Conservation (phyloP, 2,329 filamentous ascomycete species). For the Cercospora sp. region DNA sequence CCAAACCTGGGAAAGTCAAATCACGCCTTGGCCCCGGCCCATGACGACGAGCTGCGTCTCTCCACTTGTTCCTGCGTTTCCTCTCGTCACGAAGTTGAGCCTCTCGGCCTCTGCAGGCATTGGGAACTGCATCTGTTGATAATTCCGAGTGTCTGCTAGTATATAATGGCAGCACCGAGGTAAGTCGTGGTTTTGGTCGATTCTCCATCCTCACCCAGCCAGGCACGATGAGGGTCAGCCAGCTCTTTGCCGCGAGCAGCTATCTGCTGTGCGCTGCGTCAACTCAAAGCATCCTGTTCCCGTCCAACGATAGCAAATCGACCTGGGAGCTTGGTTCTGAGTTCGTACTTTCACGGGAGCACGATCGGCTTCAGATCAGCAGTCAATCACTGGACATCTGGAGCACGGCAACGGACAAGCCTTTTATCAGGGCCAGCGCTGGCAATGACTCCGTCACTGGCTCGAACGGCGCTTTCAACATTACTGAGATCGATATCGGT, state of each 20-base stretch:
- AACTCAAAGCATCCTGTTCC: conserved; percentile 17
- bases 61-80: conserved; percentile 19
- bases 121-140: conserved; percentile 2
- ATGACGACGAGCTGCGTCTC: conserved; percentile 10
- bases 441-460: conserved; percentile 29
- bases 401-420: conserved; percentile 24
- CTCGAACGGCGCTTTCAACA: conserved; percentile 32
- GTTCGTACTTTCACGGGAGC: conserved; percentile 16
- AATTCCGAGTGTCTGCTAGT: neutral
- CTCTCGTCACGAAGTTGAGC: conserved; percentile 14
- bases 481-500: conserved; percentile 29
- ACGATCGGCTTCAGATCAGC: conserved; percentile 23
- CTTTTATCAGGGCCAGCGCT: conserved; percentile 33
- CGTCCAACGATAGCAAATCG: neutral
- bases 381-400: conserved; percentile 25
- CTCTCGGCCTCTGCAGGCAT: conserved; percentile 11
- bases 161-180: neutral
- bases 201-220: neutral
- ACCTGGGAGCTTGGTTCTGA: conserved; percentile 19
- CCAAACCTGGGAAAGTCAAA: neutral
- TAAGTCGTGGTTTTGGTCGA: neutral
- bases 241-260: conserved; percentile 14
- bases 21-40: conserved; percentile 10
- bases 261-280: conserved; percentile 20
- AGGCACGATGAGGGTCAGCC: conserved; percentile 7